Base-by-base conservation (phyloP, 306 rosid genomes). In the Lathyrus aphaca region DNA sequence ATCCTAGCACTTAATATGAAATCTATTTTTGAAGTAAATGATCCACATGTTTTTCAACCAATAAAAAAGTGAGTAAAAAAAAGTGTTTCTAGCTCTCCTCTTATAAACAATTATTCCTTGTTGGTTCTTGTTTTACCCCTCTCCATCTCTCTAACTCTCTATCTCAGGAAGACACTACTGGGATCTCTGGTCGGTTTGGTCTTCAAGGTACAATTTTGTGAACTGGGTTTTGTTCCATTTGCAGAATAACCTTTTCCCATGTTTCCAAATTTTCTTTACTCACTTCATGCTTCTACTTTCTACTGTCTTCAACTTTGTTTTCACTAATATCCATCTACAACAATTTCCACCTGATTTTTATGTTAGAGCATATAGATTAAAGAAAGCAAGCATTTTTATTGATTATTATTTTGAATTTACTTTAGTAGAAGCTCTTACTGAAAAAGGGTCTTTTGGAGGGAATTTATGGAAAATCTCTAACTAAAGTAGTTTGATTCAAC, bases 141-240 rank as follows among this genome's bases (percentile, higher is more conserved):
- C 42, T n/a, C n/a, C n/a, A n/a, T n/a, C n/a, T n/a, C n/a, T n/a
- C n/a, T n/a, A n/a, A n/a, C n/a, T 57, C 21, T 17, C 66, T 60
- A 14, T 81, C 78, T 64, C 18, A 66, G 5, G 42, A 49, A 38
- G 44, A 77, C 83, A 77, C 83, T 87, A 75, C 67, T 58, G 69
- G 72, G 81, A 70, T 83, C 88, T 64, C 71, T 56, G 88, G 71
- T 77, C 77, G 77, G 75, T 71, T 80, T 80, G 44, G 50, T 19
- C 30, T 61, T 55, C 61, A 70, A 75, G 80, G 96, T 88, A 77
- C 58, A 57, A 81, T 77, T 77, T 78, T 76, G 74, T n/a, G 39
- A 72, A 61, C 74, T 79, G 76, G 85, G 82, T 66, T 66, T 61
- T 69, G 23, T 77, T 55, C 71, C 40, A 3, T 25, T 77, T 1